These are phyloP conservation scores for Infundibulicybe gibba DNA, from an alignment of 768 basidiomycete genomes.

Conservation along the genomic window DNA sequence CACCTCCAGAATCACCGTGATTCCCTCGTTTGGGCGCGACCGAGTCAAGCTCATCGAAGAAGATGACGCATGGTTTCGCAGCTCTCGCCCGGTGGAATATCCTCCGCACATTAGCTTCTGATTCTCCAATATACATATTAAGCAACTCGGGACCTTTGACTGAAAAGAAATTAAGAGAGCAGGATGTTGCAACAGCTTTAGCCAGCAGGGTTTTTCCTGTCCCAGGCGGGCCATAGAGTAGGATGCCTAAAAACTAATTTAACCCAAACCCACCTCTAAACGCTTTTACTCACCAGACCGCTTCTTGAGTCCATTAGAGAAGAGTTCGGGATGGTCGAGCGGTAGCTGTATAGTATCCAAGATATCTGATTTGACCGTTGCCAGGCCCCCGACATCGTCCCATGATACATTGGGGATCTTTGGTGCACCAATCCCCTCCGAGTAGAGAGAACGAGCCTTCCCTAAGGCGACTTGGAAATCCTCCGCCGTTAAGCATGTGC, in stretches of 20 bases:
- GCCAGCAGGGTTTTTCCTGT: slow-evolving; percentile 95
- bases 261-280: not conserved
- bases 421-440: slow-evolving; percentile 94
- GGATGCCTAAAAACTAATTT: slow-evolving; percentile 52
- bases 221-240: slow-evolving; percentile 93
- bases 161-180: slow-evolving; percentile 94
- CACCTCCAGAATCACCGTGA: slow-evolving; percentile 94
- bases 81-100: slow-evolving; percentile 91
- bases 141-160: slow-evolving; percentile 94
- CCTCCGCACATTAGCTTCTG: slow-evolving; percentile 93
- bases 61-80: slow-evolving; percentile 92
- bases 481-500: slow-evolving; percentile 41
- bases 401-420: slow-evolving; percentile 94
- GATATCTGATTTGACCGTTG: slow-evolving; percentile 85
- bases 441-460: slow-evolving; percentile 73
- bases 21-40: slow-evolving; percentile 94
- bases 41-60: slow-evolving; percentile 95
- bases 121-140: slow-evolving; percentile 99
- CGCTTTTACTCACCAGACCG: slow-evolving; percentile 65
- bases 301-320: slow-evolving; percentile 90
- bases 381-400: slow-evolving; percentile 96
- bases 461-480: slow-evolving; percentile 76
- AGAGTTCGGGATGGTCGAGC: slow-evolving; percentile 85
- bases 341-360: slow-evolving; percentile 95
- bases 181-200: slow-evolving; percentile 95